Evolutionary conservation across 2,329 filamentous ascomycete species (phyloP).

Genomic region (Fonsecaea monophora): DNA sequence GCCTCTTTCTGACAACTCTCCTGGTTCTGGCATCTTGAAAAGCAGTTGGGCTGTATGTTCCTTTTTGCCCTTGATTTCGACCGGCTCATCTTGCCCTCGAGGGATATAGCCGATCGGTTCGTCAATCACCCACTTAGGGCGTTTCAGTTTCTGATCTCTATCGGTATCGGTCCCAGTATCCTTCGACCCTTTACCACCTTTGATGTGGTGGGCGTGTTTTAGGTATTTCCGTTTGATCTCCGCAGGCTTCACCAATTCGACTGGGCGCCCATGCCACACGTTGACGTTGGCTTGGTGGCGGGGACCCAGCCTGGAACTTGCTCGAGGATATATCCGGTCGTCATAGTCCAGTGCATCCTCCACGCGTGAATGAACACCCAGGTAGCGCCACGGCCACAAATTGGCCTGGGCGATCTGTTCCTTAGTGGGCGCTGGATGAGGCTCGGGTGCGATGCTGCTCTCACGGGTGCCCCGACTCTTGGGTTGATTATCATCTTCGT

Average conservation of each 20-base stretch:
- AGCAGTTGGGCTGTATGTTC: constrained; percentile 75
- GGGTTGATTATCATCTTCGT: constrained; percentile 73
- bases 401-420: constrained; percentile 92
- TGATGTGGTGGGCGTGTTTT: constrained; percentile 70
- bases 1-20: constrained; percentile 55
- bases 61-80: constrained; percentile 68
- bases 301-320: constrained; percentile 88
- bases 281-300: constrained; percentile 87
- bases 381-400: constrained; percentile 94
- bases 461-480: constrained; percentile 48
- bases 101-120: constrained; percentile 84
- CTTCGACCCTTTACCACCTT: constrained; percentile 77
- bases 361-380: constrained; percentile 92
- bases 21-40: constrained; percentile 74
- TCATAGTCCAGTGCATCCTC: constrained; percentile 97
- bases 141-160: constrained; percentile 76
- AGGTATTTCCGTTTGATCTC: constrained; percentile 81
- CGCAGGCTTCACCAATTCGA: constrained; percentile 87
- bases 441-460: constrained; percentile 54
- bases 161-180: constrained; percentile 84
- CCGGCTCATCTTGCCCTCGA: constrained; percentile 78
- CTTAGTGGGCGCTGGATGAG: constrained; percentile 68
- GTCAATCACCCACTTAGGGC: constrained; percentile 93
- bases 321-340: constrained; percentile 94
- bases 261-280: constrained; percentile 83